Percentiles rank a stretch among this genome's conserved stretches.
Evolutionary conservation across 768 basidiomycete genomes (phyloP).

Genomic region (Hericium coralloides): DNA sequence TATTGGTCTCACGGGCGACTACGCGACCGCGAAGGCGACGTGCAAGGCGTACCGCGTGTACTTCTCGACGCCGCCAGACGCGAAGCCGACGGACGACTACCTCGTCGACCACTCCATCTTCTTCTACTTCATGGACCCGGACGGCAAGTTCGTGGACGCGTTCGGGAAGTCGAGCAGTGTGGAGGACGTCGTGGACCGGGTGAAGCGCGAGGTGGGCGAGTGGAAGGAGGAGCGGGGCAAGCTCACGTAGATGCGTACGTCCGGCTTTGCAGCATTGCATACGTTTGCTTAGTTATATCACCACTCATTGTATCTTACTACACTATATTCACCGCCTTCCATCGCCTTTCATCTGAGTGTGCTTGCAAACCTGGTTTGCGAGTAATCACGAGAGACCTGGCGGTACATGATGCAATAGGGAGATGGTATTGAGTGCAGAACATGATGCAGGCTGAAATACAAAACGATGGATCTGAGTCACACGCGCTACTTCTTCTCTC

Average conservation of each 20-base stretch:
- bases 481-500: slow-evolving; percentile 24
- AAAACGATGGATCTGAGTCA: not conserved
- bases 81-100: slow-evolving; percentile 86
- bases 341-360: too few species aligned
- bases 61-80: slow-evolving; percentile 90
- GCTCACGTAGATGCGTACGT: not conserved
- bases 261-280: not conserved
- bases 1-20: slow-evolving; percentile 83
- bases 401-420: too few species aligned
- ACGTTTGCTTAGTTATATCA: not conserved
- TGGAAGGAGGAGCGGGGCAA: slow-evolving; percentile 30
- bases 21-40: slow-evolving; percentile 70
- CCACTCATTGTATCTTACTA: not conserved
- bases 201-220: slow-evolving; percentile 40
- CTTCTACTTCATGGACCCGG: slow-evolving; percentile 96
- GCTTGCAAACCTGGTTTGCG: too few species aligned
- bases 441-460: not conserved
- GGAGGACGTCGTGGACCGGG: slow-evolving; percentile 57
- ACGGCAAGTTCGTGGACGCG: slow-evolving; percentile 91
- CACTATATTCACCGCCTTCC: not conserved
- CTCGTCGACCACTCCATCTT: slow-evolving; percentile 96
- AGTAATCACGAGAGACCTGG: too few species aligned
- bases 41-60: slow-evolving; percentile 98
- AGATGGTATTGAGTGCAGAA: not conserved
- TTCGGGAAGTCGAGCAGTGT: slow-evolving; percentile 79